phyloP scores from a whole-genome alignment of 305 asterid genomes.

The Rubia peregrina region DNA sequence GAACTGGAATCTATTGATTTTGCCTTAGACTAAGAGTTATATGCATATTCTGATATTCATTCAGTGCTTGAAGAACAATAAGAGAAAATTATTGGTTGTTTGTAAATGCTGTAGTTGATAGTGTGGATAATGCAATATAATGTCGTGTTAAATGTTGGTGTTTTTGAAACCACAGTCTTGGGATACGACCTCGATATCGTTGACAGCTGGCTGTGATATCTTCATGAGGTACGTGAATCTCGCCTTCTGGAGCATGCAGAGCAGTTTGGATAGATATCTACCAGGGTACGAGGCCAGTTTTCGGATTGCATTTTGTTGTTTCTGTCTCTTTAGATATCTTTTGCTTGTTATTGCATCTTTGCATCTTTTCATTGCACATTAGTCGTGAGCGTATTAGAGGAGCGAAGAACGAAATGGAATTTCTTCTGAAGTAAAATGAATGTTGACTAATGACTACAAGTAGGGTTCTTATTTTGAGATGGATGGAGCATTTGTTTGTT shows the following conservation, averaged over 20 bases:
- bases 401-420: no score
- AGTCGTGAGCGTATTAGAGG: no score
- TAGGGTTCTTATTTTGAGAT: not conserved
- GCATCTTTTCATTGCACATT: not conserved
- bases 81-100: not conserved
- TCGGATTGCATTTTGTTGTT: not conserved
- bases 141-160: not conserved
- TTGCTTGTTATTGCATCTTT: not conserved
- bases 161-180: constrained; percentile 53
- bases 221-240: constrained; percentile 83
- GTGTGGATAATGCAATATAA: constrained; percentile 4
- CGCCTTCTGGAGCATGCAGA: constrained; percentile 91
- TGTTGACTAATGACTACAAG: not conserved
- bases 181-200: constrained; percentile 89
- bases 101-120: not conserved
- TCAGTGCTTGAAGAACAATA: not conserved
- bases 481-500: not conserved
- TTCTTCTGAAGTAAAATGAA: no score
- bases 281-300: constrained; percentile 38
- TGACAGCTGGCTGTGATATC: constrained; percentile 88
- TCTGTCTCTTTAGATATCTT: no score
- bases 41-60: not conserved
- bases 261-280: constrained; percentile 78
- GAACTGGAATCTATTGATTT: not conserved
- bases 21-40: not conserved